phyloP scores from a whole-genome alignment of 2,329 filamentous ascomycete genomes.

The Arachnomyces sp. region DNA sequence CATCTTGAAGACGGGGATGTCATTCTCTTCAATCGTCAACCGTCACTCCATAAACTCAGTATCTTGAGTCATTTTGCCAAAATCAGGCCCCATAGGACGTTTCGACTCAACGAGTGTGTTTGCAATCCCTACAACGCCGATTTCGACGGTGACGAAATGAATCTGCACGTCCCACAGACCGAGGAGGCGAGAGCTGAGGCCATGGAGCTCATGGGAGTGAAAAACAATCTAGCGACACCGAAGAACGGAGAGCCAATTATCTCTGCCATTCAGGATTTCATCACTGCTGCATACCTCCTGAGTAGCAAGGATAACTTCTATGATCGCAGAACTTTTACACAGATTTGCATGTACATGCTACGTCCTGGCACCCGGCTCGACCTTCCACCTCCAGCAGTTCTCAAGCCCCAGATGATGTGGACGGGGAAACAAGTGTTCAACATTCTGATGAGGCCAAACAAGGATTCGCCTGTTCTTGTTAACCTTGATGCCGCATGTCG shows the following conservation, averaged over 20 bases:
- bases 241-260: slow-evolving; percentile 98
- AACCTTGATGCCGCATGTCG: slow-evolving; percentile 91
- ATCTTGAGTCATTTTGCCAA: slow-evolving; percentile 95
- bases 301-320: slow-evolving; percentile 92
- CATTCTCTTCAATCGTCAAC: slow-evolving; percentile 95
- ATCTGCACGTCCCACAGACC: slow-evolving; percentile 93
- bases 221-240: slow-evolving; percentile 89
- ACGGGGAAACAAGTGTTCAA: slow-evolving; percentile 97
- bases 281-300: slow-evolving; percentile 84
- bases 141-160: slow-evolving; percentile 99
- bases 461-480: slow-evolving; percentile 69
- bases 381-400: slow-evolving; percentile 74
- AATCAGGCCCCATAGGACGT: slow-evolving; percentile 89
- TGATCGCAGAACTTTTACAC: slow-evolving; percentile 78
- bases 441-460: slow-evolving; percentile 82
- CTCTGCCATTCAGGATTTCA: slow-evolving; percentile 98
- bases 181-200: slow-evolving; percentile 94
- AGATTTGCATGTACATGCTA: slow-evolving; percentile 91
- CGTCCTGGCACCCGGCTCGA: slow-evolving; percentile 70
- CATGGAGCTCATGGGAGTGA: slow-evolving; percentile 94
- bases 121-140: slow-evolving; percentile 98
- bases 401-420: slow-evolving; percentile 83
- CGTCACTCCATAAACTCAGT: slow-evolving; percentile 95
- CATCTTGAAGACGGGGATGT: slow-evolving; percentile 94
- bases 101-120: slow-evolving; percentile 94